A percentile compares a stretch with the other conserved stretches of the same genome.
Conservation (phyloP, 2,329 filamentous ascomycete genomes). For the Cercospora berteroae region DNA sequence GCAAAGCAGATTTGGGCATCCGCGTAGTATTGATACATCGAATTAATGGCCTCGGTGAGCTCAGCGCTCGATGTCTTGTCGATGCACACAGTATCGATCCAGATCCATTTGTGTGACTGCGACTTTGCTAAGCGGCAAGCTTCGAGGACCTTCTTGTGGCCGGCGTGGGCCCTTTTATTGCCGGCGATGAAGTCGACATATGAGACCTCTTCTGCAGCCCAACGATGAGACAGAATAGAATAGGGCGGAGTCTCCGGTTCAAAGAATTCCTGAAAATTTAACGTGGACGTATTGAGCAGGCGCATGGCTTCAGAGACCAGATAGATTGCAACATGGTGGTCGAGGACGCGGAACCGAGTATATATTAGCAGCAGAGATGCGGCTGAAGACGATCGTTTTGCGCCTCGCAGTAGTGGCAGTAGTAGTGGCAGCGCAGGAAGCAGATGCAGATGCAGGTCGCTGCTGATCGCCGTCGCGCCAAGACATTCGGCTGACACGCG, state of each 20-base stretch:
- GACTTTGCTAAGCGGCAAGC: slow-evolving; percentile 19
- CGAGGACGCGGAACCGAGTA: not conserved
- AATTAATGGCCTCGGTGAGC: slow-evolving; percentile 41
- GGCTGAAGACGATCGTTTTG: not conserved
- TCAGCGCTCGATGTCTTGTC: slow-evolving; percentile 43
- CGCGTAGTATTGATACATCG: slow-evolving; percentile 30
- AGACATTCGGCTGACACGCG: not conserved
- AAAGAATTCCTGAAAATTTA: no score
- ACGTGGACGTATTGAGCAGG: slow-evolving; percentile 28
- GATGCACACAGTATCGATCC: slow-evolving; percentile 22
- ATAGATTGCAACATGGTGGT: not conserved
- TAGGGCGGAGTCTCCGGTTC: slow-evolving; percentile 25
- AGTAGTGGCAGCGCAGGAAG: not conserved
- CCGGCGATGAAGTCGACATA: slow-evolving; percentile 20
- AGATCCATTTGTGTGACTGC: slow-evolving; percentile 19
- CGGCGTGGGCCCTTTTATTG: not conserved
- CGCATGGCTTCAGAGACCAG: slow-evolving; percentile 27
- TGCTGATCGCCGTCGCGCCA: not conserved
- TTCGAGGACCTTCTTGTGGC: slow-evolving; percentile 14
- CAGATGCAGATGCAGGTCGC: not conserved
- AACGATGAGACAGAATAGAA: slow-evolving; percentile 32
- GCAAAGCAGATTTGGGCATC: slow-evolving; percentile 9
- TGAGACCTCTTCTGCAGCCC: slow-evolving; percentile 23
- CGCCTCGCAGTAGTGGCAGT: not conserved
- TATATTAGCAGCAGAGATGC: not conserved